Percentiles rank a stretch among this genome's conserved stretches.
These are phyloP conservation scores for Aspergillus alliaceus DNA, from an alignment of 2,329 filamentous ascomycete species.

Conservation along the genomic window DNA sequence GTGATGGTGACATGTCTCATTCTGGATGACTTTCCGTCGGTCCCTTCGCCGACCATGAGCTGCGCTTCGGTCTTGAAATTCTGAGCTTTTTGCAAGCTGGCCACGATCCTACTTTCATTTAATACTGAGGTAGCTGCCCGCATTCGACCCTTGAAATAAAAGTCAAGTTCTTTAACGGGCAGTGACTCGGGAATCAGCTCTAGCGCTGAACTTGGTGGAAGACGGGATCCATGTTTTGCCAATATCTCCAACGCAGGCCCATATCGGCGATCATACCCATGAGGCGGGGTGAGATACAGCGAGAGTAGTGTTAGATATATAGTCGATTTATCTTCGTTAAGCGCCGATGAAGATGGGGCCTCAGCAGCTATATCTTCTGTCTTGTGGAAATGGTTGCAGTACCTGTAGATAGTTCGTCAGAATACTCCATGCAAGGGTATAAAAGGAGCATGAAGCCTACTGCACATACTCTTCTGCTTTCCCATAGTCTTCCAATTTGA, in stretches of 20 bases:
- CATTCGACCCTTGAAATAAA: conserved; percentile 90
- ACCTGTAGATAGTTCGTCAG: conserved; percentile 50
- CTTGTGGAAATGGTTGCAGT: conserved; percentile 85
- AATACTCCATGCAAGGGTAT: background rate
- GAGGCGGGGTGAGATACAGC: conserved; percentile 80
- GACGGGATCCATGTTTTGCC: conserved; percentile 86
- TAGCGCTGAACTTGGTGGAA: conserved; percentile 83
- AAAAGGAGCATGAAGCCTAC: background rate
- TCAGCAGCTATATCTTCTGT: conserved; percentile 44
- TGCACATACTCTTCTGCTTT: conserved; percentile 85
- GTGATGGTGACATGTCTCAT: conserved; percentile 74
- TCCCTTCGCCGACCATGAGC: conserved; percentile 70
- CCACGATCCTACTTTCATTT: conserved; percentile 76
- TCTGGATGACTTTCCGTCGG: conserved; percentile 52
- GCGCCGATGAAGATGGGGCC: conserved; percentile 36
- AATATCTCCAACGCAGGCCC: conserved; percentile 80
- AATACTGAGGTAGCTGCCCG: conserved; percentile 78
- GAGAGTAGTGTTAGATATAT: conserved; percentile 92
- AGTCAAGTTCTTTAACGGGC: conserved; percentile 75
- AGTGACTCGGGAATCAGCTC: conserved; percentile 80
- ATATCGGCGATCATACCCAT: conserved; percentile 70
- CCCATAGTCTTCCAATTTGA: conserved; percentile 79
- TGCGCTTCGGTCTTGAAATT: conserved; percentile 74
- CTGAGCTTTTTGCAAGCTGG: conserved; percentile 74
- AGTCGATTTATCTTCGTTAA: conserved; percentile 63